These are phyloP conservation scores for Psidium friedrichsthalianum DNA, from an alignment of 345 rosid genomes.

Conservation along the genomic window DNA sequence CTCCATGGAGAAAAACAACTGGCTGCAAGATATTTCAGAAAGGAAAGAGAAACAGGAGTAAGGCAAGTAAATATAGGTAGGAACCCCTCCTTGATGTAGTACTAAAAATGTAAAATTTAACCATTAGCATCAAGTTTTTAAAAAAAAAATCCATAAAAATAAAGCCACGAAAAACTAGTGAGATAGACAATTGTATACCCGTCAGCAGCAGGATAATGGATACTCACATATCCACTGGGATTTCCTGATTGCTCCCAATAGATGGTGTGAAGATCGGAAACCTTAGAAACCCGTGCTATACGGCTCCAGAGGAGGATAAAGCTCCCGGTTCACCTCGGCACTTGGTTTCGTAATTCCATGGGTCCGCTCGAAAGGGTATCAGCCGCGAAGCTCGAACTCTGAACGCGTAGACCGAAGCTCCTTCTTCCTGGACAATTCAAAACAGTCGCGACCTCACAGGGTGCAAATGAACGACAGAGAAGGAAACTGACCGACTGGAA, in stretches of 20 bases:
- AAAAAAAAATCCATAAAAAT: background rate
- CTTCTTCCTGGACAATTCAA: slow-evolving; percentile 20
- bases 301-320: slow-evolving; percentile 64
- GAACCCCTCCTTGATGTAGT: background rate
- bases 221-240: slow-evolving; percentile 73
- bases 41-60: background rate
- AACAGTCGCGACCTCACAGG: background rate
- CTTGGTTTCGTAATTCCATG: slow-evolving; percentile 33
- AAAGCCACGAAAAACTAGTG: background rate
- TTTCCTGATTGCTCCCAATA: slow-evolving; percentile 94
- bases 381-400: slow-evolving; percentile 16
- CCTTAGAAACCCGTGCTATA: slow-evolving; percentile 56
- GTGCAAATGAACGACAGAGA: background rate
- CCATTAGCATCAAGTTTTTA: background rate
- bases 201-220: background rate
- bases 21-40: slow-evolving; percentile 36
- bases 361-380: slow-evolving; percentile 14
- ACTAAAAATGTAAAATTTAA: background rate
- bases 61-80: background rate
- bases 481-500: background rate
- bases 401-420: slow-evolving; percentile 4
- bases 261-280: slow-evolving; percentile 65
- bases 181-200: background rate
- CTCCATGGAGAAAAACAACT: slow-evolving; percentile 93
- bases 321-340: slow-evolving; percentile 20